Evolutionary conservation across 2,329 filamentous ascomycete genomes (phyloP), one percentile per base, ranked within the genome.

Genomic region (Arachnomyces sp.): DNA sequence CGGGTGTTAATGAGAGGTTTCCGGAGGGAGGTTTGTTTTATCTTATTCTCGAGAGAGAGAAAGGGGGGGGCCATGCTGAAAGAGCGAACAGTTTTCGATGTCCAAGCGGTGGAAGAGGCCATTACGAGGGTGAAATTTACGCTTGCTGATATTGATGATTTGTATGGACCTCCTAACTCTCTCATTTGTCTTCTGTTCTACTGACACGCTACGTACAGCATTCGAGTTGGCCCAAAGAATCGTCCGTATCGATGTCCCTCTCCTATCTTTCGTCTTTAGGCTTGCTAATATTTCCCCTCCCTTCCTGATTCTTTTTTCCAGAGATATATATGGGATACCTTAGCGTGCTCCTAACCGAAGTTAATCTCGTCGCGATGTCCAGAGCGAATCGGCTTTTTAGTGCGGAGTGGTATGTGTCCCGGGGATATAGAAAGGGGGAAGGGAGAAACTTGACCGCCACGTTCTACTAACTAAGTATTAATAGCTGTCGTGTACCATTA

Each of bases 1-100:
- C 59, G 44, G 63, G 68, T 32, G 56, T 72, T 44, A 74, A 74
- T 38, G 68, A 65, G 1, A 48, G 60, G 0, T 72, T 71, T 40
- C 58, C 61, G 0, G 50, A 57, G 18, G 55, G 52, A 21, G 49
- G 60, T 49, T 45, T 11, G 2, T 13, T 18, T 21, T 15, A 28
- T 16, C 17, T 9, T 34, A 16, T n/a, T 7, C 12, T 13, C 11
- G 6, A 51, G 45, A n/a, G 16, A 18, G 12, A 28, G 6, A 8
- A 7, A 14, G 21, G 13, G 15, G 16, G n/a, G n/a, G n/a, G n/a
- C n/a, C n/a, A n/a, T 28, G 25, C 18, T 12, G 15, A n/a, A 14
- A 29, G 31, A 13, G 8, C 7, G 15, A 4, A 12, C 3, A 49
- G 47, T 45, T 8, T 49, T 49, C 18, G 40, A 49, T 16, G 29